Conservation (phyloP, 2,329 filamentous ascomycete genomes). For the Juglanconis oblonga region DNA sequence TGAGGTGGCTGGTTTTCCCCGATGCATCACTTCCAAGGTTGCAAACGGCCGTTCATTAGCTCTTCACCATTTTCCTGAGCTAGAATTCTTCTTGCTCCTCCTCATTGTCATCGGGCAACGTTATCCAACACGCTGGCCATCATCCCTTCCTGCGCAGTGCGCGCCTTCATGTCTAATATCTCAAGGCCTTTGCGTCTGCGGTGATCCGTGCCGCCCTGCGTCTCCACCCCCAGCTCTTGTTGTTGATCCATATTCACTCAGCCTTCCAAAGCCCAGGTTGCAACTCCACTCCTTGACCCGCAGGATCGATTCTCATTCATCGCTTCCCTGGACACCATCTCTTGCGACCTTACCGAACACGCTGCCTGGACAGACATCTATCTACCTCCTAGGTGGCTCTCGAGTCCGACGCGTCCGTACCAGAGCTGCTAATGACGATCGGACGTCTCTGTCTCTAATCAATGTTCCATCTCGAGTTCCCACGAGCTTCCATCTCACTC, state of each 20-base stretch:
- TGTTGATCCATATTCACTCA: constrained; percentile 6
- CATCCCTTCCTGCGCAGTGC: constrained; percentile 6
- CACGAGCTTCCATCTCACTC: constrained; percentile 1
- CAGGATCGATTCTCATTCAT: constrained; percentile 13
- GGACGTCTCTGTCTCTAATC: constrained; percentile 5
- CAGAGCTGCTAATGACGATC: constrained; percentile 5
- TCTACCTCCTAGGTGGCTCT: neutral
- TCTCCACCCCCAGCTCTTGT: constrained; percentile 9
- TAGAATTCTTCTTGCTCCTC: neutral
- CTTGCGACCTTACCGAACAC: neutral
- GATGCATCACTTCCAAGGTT: neutral
- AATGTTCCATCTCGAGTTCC: constrained; percentile 8
- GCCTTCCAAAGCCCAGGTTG: constrained; percentile 1
- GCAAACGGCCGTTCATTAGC: neutral
- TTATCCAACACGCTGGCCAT: neutral
- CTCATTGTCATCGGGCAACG: neutral
- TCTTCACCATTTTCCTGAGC: neutral
- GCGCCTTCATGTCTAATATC: constrained; percentile 10
- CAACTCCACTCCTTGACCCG: constrained; percentile 12
- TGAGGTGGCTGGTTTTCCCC: constrained; percentile 3
- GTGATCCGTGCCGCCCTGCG: constrained; percentile 6
- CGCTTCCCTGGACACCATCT: constrained; percentile 3
- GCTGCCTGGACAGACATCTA: neutral
- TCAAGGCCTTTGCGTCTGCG: neutral
- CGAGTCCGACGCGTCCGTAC: neutral